Base-by-base conservation (phyloP, 148 eudicot genomes). In the Arbutus unedo region DNA sequence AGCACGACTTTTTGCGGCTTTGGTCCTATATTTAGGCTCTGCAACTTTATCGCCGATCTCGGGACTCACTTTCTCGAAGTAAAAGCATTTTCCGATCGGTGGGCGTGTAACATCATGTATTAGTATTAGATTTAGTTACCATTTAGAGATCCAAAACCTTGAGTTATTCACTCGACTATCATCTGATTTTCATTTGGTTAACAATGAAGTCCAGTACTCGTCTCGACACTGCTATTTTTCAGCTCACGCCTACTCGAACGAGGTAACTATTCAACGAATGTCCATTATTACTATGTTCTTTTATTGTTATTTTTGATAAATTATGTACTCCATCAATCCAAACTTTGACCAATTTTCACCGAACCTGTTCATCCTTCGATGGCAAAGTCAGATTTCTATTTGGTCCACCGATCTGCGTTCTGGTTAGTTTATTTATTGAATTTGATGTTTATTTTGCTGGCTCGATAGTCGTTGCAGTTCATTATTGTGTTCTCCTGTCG, bases 221-320 rank as follows among this genome's bases (percentile, higher is more conserved):
- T 11, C 94, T 97, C 76, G 92, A 93, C 83, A 92, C 93, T 14
- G 87, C 87, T 87, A 84, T 91, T 43, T 97, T 97, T 79, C 98
- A 94, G 90, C 98, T 97, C 83, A 97, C 99, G 53, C 99, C 99
- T 59, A 97, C 99, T 71, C 92, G 99, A 84, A 97, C 99, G 3
- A 92, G 99, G 99, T 97, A 74, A 74, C 45, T 18, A 19, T 13
- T 74, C 59, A 43, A 9, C 49, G 4, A 31, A 16, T 68, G 45
- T 18, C 31, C 38, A 7, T 3, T 38, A 2, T 4, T 6, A 2
- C 10, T 38, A 1, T 13, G 5, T 54, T 54, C 11, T 25, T 25
- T 25, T 31, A 10, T 23, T 10, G 71, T 25, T 25, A 11, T 25
- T 23, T 23, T 64, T 64, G 16, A 3, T 47, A 10, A 21, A 21